phyloP scores from a whole-genome alignment of 352 stramenopile genomes.

The Phytophthora crassamura region DNA sequence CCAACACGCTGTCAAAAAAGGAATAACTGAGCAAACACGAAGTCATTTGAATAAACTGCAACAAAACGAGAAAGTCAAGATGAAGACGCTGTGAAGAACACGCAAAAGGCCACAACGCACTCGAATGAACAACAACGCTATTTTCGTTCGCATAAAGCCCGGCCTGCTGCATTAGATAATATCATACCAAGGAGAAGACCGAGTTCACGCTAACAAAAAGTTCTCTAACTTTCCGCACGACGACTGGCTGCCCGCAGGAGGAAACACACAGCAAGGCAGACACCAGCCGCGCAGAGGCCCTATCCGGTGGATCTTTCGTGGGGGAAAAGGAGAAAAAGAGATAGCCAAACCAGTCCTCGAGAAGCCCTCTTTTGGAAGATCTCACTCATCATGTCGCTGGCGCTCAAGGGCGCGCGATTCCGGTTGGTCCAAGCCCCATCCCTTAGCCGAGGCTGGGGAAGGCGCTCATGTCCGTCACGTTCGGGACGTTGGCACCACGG shows the following conservation, averaged over 20 bases:
- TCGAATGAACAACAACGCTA: conserved; percentile 41
- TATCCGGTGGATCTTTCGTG: conserved; percentile 71
- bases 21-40: too few relatives aligned
- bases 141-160: conserved; percentile 65
- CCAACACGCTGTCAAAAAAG: too few relatives aligned
- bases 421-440: conserved; percentile 30
- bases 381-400: conserved; percentile 66
- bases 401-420: conserved; percentile 41
- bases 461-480: conserved; percentile 85
- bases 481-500: conserved; percentile 51
- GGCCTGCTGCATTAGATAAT: conserved; percentile 80
- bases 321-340: conserved; percentile 66
- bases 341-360: conserved; percentile 49
- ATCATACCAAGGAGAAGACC: conserved; percentile 72
- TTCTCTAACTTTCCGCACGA: conserved; percentile 80
- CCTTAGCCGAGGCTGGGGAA: conserved; percentile 87
- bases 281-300: conserved; percentile 55
- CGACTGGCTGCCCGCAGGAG: conserved; percentile 37
- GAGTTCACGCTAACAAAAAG: conserved; percentile 70
- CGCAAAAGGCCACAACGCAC: conserved; percentile 5
- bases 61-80: not conserved
- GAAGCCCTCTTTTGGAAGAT: conserved; percentile 51
- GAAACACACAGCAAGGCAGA: conserved; percentile 49
- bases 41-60: not conserved
- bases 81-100: not conserved